Conservation (phyloP, 768 basidiomycete genomes). For the Lactarius trivialis region DNA sequence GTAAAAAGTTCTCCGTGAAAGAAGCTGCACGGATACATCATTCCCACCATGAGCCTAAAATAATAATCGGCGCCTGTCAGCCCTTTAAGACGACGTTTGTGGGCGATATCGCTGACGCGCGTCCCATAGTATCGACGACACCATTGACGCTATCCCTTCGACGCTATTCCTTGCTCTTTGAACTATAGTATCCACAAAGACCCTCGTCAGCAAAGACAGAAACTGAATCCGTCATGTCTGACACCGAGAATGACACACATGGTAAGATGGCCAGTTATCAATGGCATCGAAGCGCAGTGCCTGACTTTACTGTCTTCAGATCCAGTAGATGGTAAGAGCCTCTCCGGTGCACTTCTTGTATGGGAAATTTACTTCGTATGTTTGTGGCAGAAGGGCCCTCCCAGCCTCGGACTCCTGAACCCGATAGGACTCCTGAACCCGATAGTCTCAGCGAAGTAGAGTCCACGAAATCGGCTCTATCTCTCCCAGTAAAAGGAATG, state of each 20-base stretch:
- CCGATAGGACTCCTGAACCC: not conserved
- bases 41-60: not conserved
- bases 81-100: not conserved
- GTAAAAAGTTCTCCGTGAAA: not conserved
- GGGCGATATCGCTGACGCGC: not conserved
- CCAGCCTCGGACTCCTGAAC: not conserved
- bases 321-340: not conserved
- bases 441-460: not conserved
- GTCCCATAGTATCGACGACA: not conserved
- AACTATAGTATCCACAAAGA: not conserved
- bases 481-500: slow-evolving; percentile 37
- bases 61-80: not conserved
- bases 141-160: not conserved
- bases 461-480: not conserved
- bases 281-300: not conserved
- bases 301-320: not conserved
- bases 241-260: not conserved
- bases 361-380: not conserved
- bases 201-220: not conserved
- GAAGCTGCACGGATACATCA: too few relatives aligned
- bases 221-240: not conserved
- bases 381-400: not conserved
- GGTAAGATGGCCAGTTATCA: not conserved
- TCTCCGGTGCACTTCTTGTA: not conserved
- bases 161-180: too few relatives aligned